phyloP scores from a whole-genome alignment of 306 rosid genomes.

The Sophora flavescens region DNA sequence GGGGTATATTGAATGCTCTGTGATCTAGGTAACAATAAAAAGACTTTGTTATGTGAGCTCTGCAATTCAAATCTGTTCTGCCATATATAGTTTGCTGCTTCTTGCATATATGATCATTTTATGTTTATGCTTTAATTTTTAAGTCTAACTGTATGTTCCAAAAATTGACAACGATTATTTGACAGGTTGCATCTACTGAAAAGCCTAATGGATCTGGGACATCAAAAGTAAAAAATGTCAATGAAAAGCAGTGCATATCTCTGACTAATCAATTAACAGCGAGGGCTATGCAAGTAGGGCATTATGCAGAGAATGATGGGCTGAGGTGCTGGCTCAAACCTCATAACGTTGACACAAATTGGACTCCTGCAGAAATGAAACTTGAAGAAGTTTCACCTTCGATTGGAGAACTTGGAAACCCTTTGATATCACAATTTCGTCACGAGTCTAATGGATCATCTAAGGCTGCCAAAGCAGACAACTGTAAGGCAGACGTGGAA shows the following conservation, averaged over 20 bases:
- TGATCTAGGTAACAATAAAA: constrained; percentile 9
- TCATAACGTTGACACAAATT: constrained; percentile 60
- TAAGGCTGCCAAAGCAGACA: constrained; percentile 67
- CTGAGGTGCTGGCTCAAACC: constrained; percentile 72
- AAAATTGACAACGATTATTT: constrained; percentile 51
- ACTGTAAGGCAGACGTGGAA: constrained; percentile 58
- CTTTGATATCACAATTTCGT: constrained; percentile 57
- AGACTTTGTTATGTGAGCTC: constrained; percentile 24
- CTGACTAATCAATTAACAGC: constrained; percentile 56
- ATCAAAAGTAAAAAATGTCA: constrained; percentile 54
- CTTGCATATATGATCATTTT: constrained; percentile 22
- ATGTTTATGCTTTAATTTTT: constrained; percentile 27
- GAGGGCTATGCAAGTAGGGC: constrained; percentile 58
- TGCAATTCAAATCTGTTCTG: constrained; percentile 8
- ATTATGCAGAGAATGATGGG: constrained; percentile 62
- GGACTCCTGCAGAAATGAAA: constrained; percentile 64
- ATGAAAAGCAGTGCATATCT: constrained; percentile 56
- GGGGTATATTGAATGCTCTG: constrained; percentile 42
- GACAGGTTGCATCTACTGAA: constrained; percentile 65
- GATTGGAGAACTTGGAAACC: constrained; percentile 62
- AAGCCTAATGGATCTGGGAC: constrained; percentile 63
- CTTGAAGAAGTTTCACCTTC: constrained; percentile 65
- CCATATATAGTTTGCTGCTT: constrained; percentile 25
- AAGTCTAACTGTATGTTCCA: constrained; percentile 19
- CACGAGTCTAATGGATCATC: constrained; percentile 66